phyloP scores from a whole-genome alignment of 2,329 filamentous ascomycete genomes.

The Epicoccum sorghinum region DNA sequence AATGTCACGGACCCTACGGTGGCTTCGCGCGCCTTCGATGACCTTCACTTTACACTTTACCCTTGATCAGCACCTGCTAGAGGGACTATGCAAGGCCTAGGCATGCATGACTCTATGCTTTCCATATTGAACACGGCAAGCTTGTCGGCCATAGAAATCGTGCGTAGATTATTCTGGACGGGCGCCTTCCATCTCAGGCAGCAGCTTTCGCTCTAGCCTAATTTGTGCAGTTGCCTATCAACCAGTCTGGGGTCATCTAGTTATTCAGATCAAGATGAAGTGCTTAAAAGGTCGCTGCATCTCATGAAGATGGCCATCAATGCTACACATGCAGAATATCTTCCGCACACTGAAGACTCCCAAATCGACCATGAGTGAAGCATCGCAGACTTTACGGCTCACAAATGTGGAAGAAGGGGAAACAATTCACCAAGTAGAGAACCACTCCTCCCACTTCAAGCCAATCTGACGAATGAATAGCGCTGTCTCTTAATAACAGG shows the following conservation, averaged over 20 bases:
- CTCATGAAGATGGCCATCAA: background rate
- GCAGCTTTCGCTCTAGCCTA: slow-evolving; percentile 1
- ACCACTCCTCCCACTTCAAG: no score
- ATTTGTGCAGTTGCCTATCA: slow-evolving; percentile 5
- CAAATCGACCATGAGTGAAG: background rate
- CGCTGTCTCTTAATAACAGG: slow-evolving; percentile 41
- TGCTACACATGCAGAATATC: background rate
- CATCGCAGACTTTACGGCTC: slow-evolving; percentile 4
- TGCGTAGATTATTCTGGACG: no score
- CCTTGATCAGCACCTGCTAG: background rate
- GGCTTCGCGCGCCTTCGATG: slow-evolving; percentile 17
- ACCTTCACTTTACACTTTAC: background rate
- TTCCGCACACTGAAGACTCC: background rate
- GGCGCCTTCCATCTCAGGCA: slow-evolving; percentile 3
- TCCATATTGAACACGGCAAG: no score
- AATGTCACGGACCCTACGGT: slow-evolving; percentile 10
- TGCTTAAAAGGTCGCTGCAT: no score
- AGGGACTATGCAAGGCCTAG: no score
- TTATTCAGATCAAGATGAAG: no score
- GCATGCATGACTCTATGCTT: no score
- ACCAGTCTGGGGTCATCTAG: background rate
- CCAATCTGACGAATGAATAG: slow-evolving; percentile 12
- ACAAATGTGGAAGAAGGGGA: slow-evolving; percentile 37
- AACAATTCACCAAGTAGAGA: slow-evolving; percentile 33
- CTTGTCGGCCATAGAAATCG: no score